Base-by-base conservation (phyloP, 1,284 basidiomycete species). In the Ustilago sp. region DNA sequence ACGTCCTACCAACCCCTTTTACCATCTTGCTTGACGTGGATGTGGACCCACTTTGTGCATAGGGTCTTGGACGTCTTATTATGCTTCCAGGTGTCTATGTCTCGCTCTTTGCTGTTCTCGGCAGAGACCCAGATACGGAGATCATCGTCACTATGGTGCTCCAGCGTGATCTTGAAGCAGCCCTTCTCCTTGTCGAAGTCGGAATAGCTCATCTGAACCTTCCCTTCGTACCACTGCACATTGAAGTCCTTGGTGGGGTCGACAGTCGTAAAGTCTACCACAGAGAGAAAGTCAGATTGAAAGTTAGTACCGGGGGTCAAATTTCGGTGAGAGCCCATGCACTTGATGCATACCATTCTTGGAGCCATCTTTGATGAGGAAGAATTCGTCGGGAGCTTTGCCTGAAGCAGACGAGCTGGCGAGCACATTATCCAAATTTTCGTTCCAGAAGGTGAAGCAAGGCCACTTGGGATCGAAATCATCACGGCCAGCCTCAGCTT, bases 121-220 rank as follows among this genome's bases (percentile, higher is more conserved):
- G 65, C 59, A 41, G 68, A 71, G 45, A 71, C 63, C 68, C 68
- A 71, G 38, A 71, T 65, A 19, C 68, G 39, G 1, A n/a, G 1
- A 7, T 1, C 1, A 0, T 17, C 38, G 1, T 63, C 39, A 6
- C 1, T 1, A 1, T 11, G 1, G 8, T 35, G 39, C 11, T 17
- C 13, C 38, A 71, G 52, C 2, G 35, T n/a, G 32, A 70, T 53
- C 8, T 59, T 50, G 19, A 38, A 63, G 38, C 68, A 71, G 2
- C 63, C 63, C 0, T 0, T 53, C 0, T 34, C 8, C 34, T 35
- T 5, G 38, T 66, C 35, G 52, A 32, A 58, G 19, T 56, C 47
- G 13, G 36, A 48, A 47, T 66, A 71, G 19, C 13, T 12, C 43
- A 71, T 12, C n/a, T 35, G 11, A 3, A 55, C 19, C 8, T 1